Conservation (phyloP, 1,139 yeast genomes). For the Blastobotrys buckinghamii region DNA sequence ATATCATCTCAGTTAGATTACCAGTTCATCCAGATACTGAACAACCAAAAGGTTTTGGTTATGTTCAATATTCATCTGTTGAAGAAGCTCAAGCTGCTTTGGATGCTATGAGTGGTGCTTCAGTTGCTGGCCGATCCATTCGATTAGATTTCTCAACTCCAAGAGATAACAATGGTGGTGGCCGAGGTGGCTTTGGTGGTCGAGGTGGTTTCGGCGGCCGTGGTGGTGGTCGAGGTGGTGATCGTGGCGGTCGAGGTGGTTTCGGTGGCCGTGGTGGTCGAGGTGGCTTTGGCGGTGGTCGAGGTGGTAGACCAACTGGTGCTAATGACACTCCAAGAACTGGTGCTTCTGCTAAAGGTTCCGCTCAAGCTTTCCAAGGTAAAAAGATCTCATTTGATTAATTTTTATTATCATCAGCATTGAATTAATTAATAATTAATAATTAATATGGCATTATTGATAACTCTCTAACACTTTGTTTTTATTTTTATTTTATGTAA, state of each 20-base stretch:
- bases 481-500: background rate
- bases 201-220: constrained; percentile 33
- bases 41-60: constrained; percentile 98
- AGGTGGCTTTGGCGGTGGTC: constrained; percentile 29
- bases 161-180: constrained; percentile 51
- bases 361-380: constrained; percentile 32
- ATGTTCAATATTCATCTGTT: constrained; percentile 79
- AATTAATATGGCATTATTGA: background rate
- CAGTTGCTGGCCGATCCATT: constrained; percentile 86
- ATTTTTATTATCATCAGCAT: too few relatives aligned
- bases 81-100: constrained; percentile 91
- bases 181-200: constrained; percentile 38
- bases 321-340: constrained; percentile 29
- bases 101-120: constrained; percentile 82
- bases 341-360: constrained; percentile 24
- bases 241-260: constrained; percentile 19
- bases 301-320: constrained; percentile 19
- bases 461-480: too few relatives aligned
- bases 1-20: constrained; percentile 79
- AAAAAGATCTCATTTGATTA: constrained; percentile 35
- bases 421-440: background rate
- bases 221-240: constrained; percentile 30
- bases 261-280: constrained; percentile 22
- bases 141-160: constrained; percentile 95
- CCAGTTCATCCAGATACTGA: constrained; percentile 99